A percentile compares a stretch with the other conserved stretches of the same genome.
phyloP scores from a whole-genome alignment of 768 basidiomycete genomes.

The Auricularia heimuer region DNA sequence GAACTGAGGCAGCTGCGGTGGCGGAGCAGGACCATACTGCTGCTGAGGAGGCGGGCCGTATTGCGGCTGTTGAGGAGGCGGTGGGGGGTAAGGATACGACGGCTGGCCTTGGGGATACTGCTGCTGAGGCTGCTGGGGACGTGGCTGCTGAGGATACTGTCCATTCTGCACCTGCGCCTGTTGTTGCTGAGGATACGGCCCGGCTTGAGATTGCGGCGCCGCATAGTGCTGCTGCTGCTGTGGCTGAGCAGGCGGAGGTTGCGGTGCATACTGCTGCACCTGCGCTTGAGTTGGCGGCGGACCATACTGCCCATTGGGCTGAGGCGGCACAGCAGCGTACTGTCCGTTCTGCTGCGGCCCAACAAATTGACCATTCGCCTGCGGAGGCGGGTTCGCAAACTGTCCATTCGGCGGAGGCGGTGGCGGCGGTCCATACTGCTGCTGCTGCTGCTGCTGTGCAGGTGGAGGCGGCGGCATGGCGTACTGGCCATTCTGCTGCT shows the following conservation, averaged over 20 bases:
- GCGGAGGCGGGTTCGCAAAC: not conserved
- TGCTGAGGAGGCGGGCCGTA: slow-evolving; percentile 9
- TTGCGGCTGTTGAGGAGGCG: slow-evolving; percentile 17
- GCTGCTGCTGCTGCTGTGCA: not conserved
- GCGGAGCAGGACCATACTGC: slow-evolving; percentile 2
- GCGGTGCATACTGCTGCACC: not conserved
- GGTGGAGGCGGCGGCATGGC: not conserved
- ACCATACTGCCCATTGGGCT: not conserved
- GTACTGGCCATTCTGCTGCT: not conserved
- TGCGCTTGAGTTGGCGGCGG: not conserved
- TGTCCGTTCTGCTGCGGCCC: not conserved
- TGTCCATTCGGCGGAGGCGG: not conserved
- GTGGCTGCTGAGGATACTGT: slow-evolving; percentile 12
- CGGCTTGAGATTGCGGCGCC: slow-evolving; percentile 18
- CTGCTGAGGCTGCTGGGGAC: slow-evolving; percentile 5
- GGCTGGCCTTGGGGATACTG: not conserved
- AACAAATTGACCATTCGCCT: not conserved
- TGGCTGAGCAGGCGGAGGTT: slow-evolving; percentile 3
- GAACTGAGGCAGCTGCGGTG: slow-evolving; percentile 30
- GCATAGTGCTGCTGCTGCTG: slow-evolving; percentile 8
- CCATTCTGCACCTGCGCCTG: slow-evolving; percentile 1
- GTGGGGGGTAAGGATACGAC: not conserved
- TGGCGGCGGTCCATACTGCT: not conserved
- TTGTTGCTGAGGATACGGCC: not conserved
- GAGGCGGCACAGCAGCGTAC: not conserved